These are phyloP conservation scores for Cadophora sp. DNA, from an alignment of 2,329 filamentous ascomycete genomes.

Conservation along the genomic window DNA sequence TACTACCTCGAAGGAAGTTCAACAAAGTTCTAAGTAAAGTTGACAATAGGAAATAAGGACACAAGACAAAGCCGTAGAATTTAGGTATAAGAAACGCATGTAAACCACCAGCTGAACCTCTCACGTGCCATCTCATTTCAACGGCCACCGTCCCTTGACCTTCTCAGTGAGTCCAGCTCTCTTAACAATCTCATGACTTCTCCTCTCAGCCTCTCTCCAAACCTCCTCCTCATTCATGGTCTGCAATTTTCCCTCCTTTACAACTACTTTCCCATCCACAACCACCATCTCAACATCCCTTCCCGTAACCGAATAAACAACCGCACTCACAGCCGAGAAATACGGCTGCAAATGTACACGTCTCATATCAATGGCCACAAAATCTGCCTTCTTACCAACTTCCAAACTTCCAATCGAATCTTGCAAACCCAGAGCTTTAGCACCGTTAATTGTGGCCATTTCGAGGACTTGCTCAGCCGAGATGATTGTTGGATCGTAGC, in stretches of 20 bases:
- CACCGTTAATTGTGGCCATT: slow-evolving; percentile 32
- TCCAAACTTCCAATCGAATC: slow-evolving; percentile 45
- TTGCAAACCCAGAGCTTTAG: slow-evolving; percentile 24
- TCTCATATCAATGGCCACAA: slow-evolving; percentile 57
- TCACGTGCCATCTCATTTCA: slow-evolving; percentile 28
- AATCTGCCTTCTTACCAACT: slow-evolving; percentile 60
- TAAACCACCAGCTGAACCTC: background rate
- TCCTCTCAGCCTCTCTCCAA: slow-evolving; percentile 47
- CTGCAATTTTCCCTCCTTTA: slow-evolving; percentile 45
- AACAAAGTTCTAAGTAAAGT: background rate
- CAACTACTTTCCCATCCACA: slow-evolving; percentile 50
- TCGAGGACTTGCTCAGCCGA: slow-evolving; percentile 45
- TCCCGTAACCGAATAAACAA: slow-evolving; percentile 53
- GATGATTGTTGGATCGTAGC: slow-evolving; percentile 16
- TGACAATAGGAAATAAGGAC: background rate
- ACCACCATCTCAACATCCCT: slow-evolving; percentile 52
- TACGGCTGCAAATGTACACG: slow-evolving; percentile 24
- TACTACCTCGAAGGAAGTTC: background rate
- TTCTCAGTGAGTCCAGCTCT: slow-evolving; percentile 47
- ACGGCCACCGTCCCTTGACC: slow-evolving; percentile 48
- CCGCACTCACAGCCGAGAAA: slow-evolving; percentile 46
- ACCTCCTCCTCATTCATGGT: slow-evolving; percentile 51
- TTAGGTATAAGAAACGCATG: background rate
- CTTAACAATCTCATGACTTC: slow-evolving; percentile 47
- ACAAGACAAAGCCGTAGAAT: background rate